Evolutionary conservation across 768 basidiomycete species (phyloP), one percentile per base, ranked within the genome.

Genomic region (Mycena rebaudengoi): DNA sequence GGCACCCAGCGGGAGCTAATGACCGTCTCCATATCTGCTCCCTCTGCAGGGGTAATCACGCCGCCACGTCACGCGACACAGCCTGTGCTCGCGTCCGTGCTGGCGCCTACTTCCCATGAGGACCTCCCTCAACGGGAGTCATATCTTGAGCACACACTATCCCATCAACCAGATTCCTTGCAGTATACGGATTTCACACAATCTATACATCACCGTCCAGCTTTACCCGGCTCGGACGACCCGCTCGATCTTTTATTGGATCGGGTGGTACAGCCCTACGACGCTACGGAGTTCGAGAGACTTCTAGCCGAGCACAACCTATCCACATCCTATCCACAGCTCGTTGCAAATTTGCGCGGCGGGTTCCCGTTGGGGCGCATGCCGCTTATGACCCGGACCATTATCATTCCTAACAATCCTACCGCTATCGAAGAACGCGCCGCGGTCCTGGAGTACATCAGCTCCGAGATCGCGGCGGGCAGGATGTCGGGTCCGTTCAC

Each of bases 291-390:
- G 6, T 79, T 81, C 48, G 61, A 70, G 7, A 23, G 11, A 0
- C 44, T 71, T 28, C 68, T 80, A 4, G 0, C 11, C 0, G 70
- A 68, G 28, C 72, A 71, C 33, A 39, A 71, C 10, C 69, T 81
- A 1, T 18, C 45, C 0, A 0, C 35, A 0, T 2, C 26, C 20
- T 81, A 80, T 30, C 80, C 79, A 0, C 23, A 67, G 0, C 71
- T 83, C 1, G 48, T 72, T 10, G 1, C 51, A 5, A 79, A 78
- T 20, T 68, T 83, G 3, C 49, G 57, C 0, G 2, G 68, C 10
- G 76, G 79, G 2, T 81, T 81, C 52, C 77, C 75, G 30, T 1
- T 62, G 76, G 16, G 79, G 74, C 16, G 51, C 60, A 16, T 77
- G 79, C 69, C 74, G 72, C 4, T 7, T 1, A 26, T 40, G 54